Base-by-base conservation (phyloP, 768 basidiomycete species). In the Naganishia kalamii region DNA sequence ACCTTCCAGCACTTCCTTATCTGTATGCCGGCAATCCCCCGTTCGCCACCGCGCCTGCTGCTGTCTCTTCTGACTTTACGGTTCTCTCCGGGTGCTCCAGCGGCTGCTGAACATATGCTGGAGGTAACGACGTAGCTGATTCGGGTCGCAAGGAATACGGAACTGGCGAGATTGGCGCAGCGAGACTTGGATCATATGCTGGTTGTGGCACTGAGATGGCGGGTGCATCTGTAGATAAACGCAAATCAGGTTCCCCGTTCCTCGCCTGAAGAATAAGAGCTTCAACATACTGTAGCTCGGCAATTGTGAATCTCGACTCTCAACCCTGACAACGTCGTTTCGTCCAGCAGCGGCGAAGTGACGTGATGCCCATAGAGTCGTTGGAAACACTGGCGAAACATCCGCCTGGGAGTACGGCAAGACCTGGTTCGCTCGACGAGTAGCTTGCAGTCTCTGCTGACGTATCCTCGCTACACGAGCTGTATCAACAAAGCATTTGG, bases 221-320 rank as follows among this genome's bases (percentile, higher is more conserved):
- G 40, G 54, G 54, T 57, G 54, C 54, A 41, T 57, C 54, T 57
- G 23, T n/a, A 17, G 23, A 35, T 8, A 25, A 29, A 32, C 25
- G 27, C n/a, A n/a, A 21, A n/a, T 41, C 23, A 57, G 37, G 5
- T 44, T 11, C 43, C 30, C 13, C 6, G 1, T 23, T n/a, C 13
- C 2, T 37, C 17, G 32, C 13, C 3, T 21, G 23, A 37, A 21
- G 3, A n/a, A 35, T 32, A 33, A 25, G 27, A 40, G 21, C 10
- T 21, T 8, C 10, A 35, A 57, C 54, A 5, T 57, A 57, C 54
- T 57, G 23, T 57, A 57, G 17, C 54, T 57, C 11, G 54, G 54
- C 23, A 57, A 15, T 23, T 57, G 35, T 27, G 54, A 21, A 40
- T 57, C 54, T 8, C 27, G 37, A 33, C 54, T 57, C 13, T 57